A percentile compares a stretch with the other conserved stretches of the same genome.
Evolutionary conservation across 108 stramenopile genomes (phyloP).

Genomic region (Nitzschia putrida): DNA sequence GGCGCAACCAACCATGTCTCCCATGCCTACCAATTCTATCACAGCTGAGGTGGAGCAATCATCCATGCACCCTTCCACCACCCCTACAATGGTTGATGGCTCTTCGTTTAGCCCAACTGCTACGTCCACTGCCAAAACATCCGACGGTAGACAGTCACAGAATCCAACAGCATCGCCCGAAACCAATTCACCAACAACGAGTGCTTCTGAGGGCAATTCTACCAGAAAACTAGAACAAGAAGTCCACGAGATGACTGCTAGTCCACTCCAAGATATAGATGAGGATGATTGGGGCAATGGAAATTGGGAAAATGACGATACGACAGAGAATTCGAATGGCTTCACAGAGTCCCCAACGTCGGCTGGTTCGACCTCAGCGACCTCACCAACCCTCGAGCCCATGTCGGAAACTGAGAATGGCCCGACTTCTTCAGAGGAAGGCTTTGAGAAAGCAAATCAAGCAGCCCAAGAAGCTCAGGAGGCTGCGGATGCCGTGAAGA

Average conservation of each 20-base stretch:
- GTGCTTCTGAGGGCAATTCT: background rate
- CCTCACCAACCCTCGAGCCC: background rate
- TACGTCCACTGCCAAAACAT: background rate
- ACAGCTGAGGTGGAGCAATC: background rate
- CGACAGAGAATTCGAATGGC: background rate
- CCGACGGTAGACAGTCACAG: background rate
- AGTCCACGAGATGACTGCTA: background rate
- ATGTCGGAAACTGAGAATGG: background rate
- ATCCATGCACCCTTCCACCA: background rate
- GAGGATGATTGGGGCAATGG: background rate
- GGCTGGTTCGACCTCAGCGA: background rate
- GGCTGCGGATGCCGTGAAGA: constrained; percentile 41
- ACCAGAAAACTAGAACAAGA: background rate
- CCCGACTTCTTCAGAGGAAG: background rate
- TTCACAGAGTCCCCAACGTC: background rate
- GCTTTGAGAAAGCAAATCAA: constrained; percentile 33
- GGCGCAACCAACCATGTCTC: constrained; percentile 22
- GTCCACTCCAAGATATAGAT: background rate
- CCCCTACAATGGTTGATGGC: background rate
- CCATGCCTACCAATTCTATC: constrained; percentile 13
- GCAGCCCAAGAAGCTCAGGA: constrained; percentile 51
- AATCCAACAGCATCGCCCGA: background rate
- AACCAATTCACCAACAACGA: background rate
- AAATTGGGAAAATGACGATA: background rate
- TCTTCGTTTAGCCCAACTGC: background rate